Conservation (phyloP, 1,284 basidiomycete species). For the Sanghuangporus sanghuang region DNA sequence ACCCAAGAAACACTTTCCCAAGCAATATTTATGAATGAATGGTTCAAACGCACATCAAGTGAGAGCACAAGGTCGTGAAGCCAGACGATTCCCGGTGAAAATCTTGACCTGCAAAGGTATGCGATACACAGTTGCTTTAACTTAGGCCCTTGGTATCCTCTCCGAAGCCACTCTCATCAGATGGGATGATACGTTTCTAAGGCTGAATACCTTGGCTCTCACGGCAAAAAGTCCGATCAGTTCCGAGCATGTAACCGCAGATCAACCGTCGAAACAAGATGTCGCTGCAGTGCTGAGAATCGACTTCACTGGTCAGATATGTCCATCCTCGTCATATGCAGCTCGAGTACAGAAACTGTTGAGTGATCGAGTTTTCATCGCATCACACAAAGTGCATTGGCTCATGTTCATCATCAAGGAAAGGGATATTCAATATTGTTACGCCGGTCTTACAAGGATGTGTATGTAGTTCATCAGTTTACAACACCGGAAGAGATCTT, state of each 20-base stretch:
- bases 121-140: neutral
- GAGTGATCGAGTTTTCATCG: too few relatives aligned
- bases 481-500: neutral
- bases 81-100: neutral
- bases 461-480: too few relatives aligned
- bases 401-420: too few relatives aligned
- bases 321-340: too few relatives aligned
- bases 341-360: too few relatives aligned
- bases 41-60: neutral
- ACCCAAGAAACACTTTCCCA: neutral
- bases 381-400: too few relatives aligned
- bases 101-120: neutral
- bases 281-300: too few relatives aligned
- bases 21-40: neutral
- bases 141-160: neutral
- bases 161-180: neutral
- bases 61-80: neutral
- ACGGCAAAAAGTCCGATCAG: neutral
- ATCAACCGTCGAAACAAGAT: neutral
- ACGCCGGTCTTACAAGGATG: too few relatives aligned
- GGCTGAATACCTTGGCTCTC: neutral
- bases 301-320: too few relatives aligned
- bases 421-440: too few relatives aligned
- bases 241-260: neutral
- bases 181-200: neutral